Evolutionary conservation across 2,329 filamentous ascomycete species (phyloP), one percentile per base, ranked within the genome.

Genomic region (Ceratocystis cubensis): DNA sequence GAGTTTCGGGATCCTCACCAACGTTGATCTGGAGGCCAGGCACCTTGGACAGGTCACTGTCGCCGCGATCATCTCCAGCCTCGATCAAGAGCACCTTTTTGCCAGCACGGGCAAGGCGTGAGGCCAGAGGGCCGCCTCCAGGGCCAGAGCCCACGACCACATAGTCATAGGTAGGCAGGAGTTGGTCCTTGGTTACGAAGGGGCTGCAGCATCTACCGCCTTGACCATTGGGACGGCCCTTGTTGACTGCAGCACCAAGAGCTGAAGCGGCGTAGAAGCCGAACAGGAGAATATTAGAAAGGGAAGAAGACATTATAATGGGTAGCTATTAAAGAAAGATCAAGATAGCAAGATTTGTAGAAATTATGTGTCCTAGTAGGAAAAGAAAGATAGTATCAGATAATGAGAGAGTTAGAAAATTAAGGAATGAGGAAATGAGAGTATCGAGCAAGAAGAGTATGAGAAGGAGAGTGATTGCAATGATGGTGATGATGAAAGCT

Each of bases 131-230:
- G 33, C 78, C 81, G 61, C 82, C 82, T 41, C 82, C 82, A 1
- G 82, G 76, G 2, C 82, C 82, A 13, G 80, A 82, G 4, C 83
- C 83, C 45, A 85, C 79, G 17, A 85, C 76, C n/a, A 85, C 76
- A 73, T 84, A 85, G 69, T 84, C 83, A 69, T 84, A 84, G 41
- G 61, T 17, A 4, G 66, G 63, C 17, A 67, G 66, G 28, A 57
- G 44, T 13, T 61, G 50, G 41, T 62, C 45, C 15, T 37, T 48
- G 25, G 66, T 67, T 22, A 67, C 56, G 25, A 65, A 67, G 44
- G 66, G 62, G 20, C 30, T 61, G 44, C 41, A 3, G 10, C 37
- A 10, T 41, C 10, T 10, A 41, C 37, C 37, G 3, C 37, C 37
- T 41, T 13, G 37, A 13, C 37, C 10, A 41, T 57, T 41, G 15